Conservation (phyloP, 805 yeast genomes). For the Metschnikowia koreensis region DNA sequence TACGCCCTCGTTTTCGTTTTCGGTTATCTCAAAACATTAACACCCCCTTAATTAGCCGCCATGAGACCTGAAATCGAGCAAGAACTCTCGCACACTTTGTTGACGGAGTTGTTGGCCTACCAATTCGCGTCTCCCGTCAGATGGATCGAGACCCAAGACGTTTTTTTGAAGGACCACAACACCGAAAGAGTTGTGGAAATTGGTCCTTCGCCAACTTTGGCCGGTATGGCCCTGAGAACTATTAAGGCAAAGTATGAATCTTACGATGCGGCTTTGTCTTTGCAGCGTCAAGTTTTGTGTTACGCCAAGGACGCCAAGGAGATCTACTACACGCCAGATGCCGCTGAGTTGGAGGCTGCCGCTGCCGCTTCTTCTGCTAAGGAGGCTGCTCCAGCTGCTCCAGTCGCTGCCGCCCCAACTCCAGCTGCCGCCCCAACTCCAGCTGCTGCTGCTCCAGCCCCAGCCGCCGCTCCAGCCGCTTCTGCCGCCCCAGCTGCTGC, state of each 20-base stretch:
- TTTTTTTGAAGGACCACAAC: conserved; percentile 87
- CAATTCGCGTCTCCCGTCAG: conserved; percentile 99
- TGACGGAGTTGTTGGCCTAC: conserved; percentile 95
- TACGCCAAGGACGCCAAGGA: conserved; percentile 96
- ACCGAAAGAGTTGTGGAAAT: conserved; percentile 97
- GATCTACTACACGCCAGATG: conserved; percentile 90
- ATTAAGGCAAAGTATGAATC: conserved; percentile 93
- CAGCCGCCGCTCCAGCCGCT: conserved; percentile 50
- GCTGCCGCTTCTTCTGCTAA: conserved; percentile 33
- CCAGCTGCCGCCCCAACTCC: conserved; percentile 58
- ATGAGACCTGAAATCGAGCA: conserved; percentile 97
- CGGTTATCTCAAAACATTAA: not conserved
- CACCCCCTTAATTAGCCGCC: not conserved
- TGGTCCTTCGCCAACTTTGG: conserved; percentile 98
- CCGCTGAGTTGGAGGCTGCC: conserved; percentile 45
- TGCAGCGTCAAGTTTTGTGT: conserved; percentile 90
- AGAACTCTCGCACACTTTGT: conserved; percentile 90
- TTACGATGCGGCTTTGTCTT: conserved; percentile 93
- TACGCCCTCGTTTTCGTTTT: not conserved
- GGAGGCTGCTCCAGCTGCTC: conserved; percentile 22
- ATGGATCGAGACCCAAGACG: conserved; percentile 99
- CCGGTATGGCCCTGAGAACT: conserved; percentile 98
- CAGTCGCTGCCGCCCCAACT: conserved; percentile 33
- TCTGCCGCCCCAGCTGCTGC: conserved; percentile 79
- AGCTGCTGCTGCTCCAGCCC: conserved; percentile 53